Conservation (phyloP, 2,329 filamentous ascomycete species). For the Hypoxylon sp. region DNA sequence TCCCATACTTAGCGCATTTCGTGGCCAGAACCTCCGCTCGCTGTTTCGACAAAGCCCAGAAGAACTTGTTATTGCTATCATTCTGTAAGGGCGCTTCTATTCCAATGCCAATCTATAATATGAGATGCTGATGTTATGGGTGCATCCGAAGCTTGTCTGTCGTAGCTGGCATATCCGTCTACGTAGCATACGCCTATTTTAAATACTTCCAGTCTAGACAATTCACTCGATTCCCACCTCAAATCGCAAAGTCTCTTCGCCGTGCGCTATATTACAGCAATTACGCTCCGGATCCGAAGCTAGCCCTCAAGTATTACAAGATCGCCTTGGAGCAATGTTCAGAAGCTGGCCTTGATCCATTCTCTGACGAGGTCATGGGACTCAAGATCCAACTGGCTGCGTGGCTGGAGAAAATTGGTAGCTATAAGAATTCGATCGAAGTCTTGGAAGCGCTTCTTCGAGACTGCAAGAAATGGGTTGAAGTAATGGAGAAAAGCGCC, state of each 20-base stretch:
- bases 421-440: slow-evolving; percentile 78
- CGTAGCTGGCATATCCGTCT: slow-evolving; percentile 55
- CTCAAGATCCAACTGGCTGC: slow-evolving; percentile 86
- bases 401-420: slow-evolving; percentile 83
- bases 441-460: slow-evolving; percentile 82
- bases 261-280: slow-evolving; percentile 90
- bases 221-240: slow-evolving; percentile 74
- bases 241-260: slow-evolving; percentile 83
- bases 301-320: slow-evolving; percentile 87
- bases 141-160: slow-evolving; percentile 55
- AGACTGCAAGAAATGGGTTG: slow-evolving; percentile 77
- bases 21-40: slow-evolving; percentile 56
- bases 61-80: slow-evolving; percentile 61
- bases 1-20: slow-evolving; percentile 57
- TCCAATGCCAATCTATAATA: background rate
- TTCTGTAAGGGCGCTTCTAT: slow-evolving; percentile 55
- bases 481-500: slow-evolving; percentile 66
- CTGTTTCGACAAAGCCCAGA: slow-evolving; percentile 62
- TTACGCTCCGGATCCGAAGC: slow-evolving; percentile 78
- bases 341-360: slow-evolving; percentile 84
- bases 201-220: slow-evolving; percentile 69
- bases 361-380: slow-evolving; percentile 91
- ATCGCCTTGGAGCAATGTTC: slow-evolving; percentile 81
- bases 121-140: slow-evolving; percentile 44
- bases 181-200: slow-evolving; percentile 64